A percentile compares a stretch with the other conserved stretches of the same genome.
phyloP scores from a whole-genome alignment of 345 rosid species.

The Cardamine chenopodiifolia region DNA sequence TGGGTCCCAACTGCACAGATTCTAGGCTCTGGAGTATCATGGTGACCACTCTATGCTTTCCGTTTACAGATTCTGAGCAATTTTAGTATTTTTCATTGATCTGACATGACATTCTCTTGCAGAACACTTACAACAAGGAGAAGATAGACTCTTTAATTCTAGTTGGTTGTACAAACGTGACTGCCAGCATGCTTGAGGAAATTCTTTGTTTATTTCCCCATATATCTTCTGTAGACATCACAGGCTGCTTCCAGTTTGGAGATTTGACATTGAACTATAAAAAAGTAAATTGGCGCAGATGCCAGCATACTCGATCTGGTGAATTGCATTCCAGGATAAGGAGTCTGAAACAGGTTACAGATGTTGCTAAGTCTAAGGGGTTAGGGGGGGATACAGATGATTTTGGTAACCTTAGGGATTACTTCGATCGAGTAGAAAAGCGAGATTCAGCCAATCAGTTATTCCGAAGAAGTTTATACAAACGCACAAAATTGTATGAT shows the following conservation, averaged over 20 bases:
- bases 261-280: conserved; percentile 63
- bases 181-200: conserved; percentile 67
- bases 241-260: conserved; percentile 85
- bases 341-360: conserved; percentile 70
- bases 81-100: conserved; percentile 18
- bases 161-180: conserved; percentile 75
- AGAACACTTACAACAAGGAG: conserved; percentile 80
- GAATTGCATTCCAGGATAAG: conserved; percentile 60
- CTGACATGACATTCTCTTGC: conserved; percentile 52
- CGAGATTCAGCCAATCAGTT: conserved; percentile 88
- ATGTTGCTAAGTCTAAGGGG: conserved; percentile 52
- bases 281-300: conserved; percentile 66
- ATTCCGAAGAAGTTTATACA: conserved; percentile 83
- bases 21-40: conserved; percentile 55
- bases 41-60: conserved; percentile 55
- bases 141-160: conserved; percentile 71
- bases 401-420: conserved; percentile 89
- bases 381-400: conserved; percentile 66
- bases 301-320: conserved; percentile 47
- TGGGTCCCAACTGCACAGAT: conserved; percentile 81
- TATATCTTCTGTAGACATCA: conserved; percentile 72
- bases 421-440: conserved; percentile 89
- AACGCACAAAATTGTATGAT: conserved; percentile 93
- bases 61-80: conserved; percentile 10
- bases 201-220: conserved; percentile 61